Percentiles rank a stretch among this genome's conserved stretches.
Conservation (phyloP, 768 basidiomycete genomes). For the Leccinum olivaceopallidum region DNA sequence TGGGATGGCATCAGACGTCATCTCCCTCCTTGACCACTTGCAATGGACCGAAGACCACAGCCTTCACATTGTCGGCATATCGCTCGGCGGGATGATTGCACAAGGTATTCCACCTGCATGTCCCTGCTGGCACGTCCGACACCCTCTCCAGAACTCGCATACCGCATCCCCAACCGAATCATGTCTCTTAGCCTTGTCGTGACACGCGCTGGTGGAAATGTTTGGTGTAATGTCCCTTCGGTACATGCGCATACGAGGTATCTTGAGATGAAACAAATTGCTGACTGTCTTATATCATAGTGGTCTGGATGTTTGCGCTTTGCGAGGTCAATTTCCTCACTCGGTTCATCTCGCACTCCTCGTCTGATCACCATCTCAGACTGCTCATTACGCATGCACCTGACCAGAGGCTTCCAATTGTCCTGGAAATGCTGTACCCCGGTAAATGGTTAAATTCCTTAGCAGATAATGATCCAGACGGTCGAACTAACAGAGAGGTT, state of each 20-base stretch:
- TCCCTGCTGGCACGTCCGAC: not conserved
- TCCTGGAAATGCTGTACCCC: conserved; percentile 62
- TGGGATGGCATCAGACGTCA: conserved; percentile 75
- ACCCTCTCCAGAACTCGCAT: conserved; percentile 57
- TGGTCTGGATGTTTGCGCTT: conserved; percentile 40
- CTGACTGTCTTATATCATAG: conserved; percentile 27
- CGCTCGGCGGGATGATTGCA: conserved; percentile 84
- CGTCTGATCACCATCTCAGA: conserved; percentile 32
- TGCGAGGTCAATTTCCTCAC: conserved; percentile 28
- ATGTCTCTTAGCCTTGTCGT: conserved; percentile 65
- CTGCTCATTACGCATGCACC: conserved; percentile 39
- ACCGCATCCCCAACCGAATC: conserved; percentile 64
- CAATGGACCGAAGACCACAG: conserved; percentile 66
- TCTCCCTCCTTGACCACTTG: conserved; percentile 66
- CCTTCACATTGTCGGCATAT: conserved; percentile 72
- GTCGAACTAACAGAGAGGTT: conserved; percentile 64
- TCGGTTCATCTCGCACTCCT: not conserved
- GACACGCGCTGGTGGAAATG: conserved; percentile 64
- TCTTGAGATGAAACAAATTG: not conserved
- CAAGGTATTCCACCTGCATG: conserved; percentile 48
- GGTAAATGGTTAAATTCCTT: conserved; percentile 56
- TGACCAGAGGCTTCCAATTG: conserved; percentile 46
- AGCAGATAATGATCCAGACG: conserved; percentile 52
- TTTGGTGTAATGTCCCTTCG: conserved; percentile 63
- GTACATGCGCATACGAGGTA: conserved; percentile 38